Percentiles rank a stretch among this genome's conserved stretches.
Conservation (phyloP, 2,329 filamentous ascomycete genomes). For the Trichoderma hamatum region DNA sequence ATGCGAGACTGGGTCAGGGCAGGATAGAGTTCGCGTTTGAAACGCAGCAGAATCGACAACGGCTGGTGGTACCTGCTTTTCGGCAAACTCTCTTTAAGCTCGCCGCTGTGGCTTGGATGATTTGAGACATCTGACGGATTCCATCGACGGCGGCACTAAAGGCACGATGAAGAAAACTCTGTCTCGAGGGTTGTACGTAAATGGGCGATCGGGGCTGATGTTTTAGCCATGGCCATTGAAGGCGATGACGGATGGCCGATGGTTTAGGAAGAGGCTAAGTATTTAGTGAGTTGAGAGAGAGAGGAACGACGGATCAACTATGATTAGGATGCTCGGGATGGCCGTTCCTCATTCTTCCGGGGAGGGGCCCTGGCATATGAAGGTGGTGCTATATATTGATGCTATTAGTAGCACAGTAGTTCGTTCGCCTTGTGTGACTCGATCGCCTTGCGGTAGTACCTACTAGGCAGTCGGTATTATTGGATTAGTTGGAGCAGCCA, state of each 20-base stretch:
- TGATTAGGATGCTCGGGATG: not conserved
- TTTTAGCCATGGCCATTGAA: not conserved
- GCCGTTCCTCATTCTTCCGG: slow-evolving; percentile 16
- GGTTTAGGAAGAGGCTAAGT: slow-evolving; percentile 2
- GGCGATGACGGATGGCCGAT: slow-evolving; percentile 6
- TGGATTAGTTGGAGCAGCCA: not conserved
- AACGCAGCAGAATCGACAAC: not conserved
- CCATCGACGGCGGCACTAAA: not conserved
- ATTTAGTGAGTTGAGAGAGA: not conserved
- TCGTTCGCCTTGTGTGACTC: not conserved
- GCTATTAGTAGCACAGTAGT: not conserved
- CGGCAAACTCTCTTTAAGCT: slow-evolving; percentile 8
- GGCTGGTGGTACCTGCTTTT: not conserved
- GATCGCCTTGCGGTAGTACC: not conserved
- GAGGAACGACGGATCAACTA: not conserved
- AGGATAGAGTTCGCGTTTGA: slow-evolving; percentile 18
- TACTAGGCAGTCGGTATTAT: not conserved
- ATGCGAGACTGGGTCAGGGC: not conserved
- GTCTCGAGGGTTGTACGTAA: not conserved
- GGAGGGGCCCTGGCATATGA: not conserved
- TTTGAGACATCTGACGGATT: slow-evolving; percentile 11
- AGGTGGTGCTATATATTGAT: too few species aligned
- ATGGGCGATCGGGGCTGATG: not conserved
- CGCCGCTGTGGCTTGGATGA: not conserved
- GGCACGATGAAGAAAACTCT: not conserved